A percentile compares a stretch with the other conserved stretches of the same genome.
Conservation (phyloP, 306 rosid species). For the Glycine tomentella region DNA sequence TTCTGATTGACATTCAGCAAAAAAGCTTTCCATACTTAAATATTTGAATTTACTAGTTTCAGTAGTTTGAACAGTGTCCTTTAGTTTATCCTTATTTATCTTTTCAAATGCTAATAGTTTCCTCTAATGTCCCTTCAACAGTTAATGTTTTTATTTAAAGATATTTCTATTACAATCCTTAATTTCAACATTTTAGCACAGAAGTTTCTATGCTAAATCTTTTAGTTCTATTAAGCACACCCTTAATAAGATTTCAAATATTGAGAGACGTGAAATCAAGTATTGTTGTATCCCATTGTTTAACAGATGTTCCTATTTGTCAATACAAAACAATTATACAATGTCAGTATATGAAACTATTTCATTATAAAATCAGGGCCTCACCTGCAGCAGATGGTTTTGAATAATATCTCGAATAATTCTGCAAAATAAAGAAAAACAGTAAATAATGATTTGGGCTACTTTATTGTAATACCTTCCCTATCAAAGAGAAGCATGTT, state of each 20-base stretch:
- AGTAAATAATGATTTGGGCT: constrained; percentile 31
- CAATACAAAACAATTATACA: constrained; percentile 9
- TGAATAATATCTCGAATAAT: constrained; percentile 90
- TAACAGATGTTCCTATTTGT: constrained; percentile 11
- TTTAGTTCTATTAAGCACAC: constrained; percentile 17
- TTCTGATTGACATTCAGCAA: not conserved
- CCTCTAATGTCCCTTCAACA: not conserved
- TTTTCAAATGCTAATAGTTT: not conserved
- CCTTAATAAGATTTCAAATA: constrained; percentile 5
- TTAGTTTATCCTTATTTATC: constrained; percentile 9
- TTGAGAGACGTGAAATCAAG: not conserved
- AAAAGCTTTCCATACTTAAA: not conserved
- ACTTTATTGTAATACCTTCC: not conserved
- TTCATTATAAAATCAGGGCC: constrained; percentile 35
- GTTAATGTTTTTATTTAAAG: not conserved
- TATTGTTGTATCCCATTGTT: not conserved
- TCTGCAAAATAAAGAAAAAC: constrained; percentile 54
- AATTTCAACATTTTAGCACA: not conserved
- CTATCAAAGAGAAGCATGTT: too few species aligned
- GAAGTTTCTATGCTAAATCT: not conserved
- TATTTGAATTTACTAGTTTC: too few species aligned
- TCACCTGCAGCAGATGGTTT: constrained; percentile 90
- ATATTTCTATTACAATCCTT: not conserved
- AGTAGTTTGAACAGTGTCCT: constrained; percentile 8
- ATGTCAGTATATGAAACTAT: constrained; percentile 6